Evolutionary conservation across 2,329 filamentous ascomycete genomes (phyloP).

Genomic region (Stromatinia cepivora): DNA sequence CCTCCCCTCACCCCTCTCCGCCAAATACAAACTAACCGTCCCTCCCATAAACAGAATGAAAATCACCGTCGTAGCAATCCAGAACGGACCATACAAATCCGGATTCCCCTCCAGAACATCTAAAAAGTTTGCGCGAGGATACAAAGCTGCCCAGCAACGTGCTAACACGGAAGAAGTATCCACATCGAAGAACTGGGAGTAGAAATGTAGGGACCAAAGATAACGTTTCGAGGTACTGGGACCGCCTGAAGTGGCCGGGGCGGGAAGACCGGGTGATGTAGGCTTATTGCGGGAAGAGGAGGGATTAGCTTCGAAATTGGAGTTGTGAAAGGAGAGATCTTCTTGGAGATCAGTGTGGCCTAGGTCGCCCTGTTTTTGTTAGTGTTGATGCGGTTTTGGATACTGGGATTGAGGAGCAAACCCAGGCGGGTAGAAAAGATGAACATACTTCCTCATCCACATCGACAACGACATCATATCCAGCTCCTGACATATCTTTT

Average conservation of each 20-base stretch:
- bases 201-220: slow-evolving; percentile 91
- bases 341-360: slow-evolving; percentile 98
- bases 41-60: slow-evolving; percentile 94
- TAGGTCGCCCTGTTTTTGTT: slow-evolving; percentile 74
- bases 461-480: slow-evolving; percentile 97
- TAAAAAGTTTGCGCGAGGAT: slow-evolving; percentile 90
- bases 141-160: slow-evolving; percentile 86
- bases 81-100: slow-evolving; percentile 94
- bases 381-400: slow-evolving; percentile 17
- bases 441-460: slow-evolving; percentile 83
- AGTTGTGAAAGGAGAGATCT: slow-evolving; percentile 98
- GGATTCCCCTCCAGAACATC: slow-evolving; percentile 96
- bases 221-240: slow-evolving; percentile 69
- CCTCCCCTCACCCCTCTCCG: slow-evolving; percentile 63
- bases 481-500: slow-evolving; percentile 51
- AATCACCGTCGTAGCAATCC: slow-evolving; percentile 97
- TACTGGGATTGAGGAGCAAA: slow-evolving; percentile 10
- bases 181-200: slow-evolving; percentile 97
- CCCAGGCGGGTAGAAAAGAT: neutral
- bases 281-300: slow-evolving; percentile 46
- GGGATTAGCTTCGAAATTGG: slow-evolving; percentile 69
- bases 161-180: slow-evolving; percentile 87
- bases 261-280: slow-evolving; percentile 51
- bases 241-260: slow-evolving; percentile 55
- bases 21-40: slow-evolving; percentile 89